A percentile compares a stretch with the other conserved stretches of the same genome.
phyloP scores from a whole-genome alignment of 73 alveolate species.

The Paramecium biaurelia region DNA sequence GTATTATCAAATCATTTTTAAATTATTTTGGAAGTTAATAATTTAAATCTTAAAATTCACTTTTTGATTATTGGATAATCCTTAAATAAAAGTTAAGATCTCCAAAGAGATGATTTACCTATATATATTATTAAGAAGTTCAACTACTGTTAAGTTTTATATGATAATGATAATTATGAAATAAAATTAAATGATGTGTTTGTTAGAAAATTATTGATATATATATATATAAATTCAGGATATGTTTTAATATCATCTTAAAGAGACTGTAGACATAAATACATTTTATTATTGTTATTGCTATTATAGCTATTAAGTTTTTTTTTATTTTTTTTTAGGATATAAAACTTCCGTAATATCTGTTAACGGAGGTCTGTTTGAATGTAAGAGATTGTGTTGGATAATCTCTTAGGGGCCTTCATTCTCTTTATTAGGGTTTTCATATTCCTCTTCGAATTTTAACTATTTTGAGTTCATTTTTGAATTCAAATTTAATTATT shows the following conservation, averaged over 20 bases:
- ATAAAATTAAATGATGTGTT: neutral
- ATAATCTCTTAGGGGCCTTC: neutral
- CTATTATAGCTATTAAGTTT: neutral
- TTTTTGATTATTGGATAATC: no score
- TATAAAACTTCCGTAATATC: constrained; percentile 1
- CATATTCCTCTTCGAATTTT: neutral
- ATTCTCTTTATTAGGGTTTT: constrained; percentile 14
- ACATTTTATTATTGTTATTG: neutral
- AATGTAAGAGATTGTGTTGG: neutral
- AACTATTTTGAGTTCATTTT: constrained; percentile 16
- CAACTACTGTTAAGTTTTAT: neutral
- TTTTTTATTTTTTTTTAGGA: neutral
- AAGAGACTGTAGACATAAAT: neutral
- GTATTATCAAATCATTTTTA: no score
- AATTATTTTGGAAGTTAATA: neutral
- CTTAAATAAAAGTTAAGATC: neutral
- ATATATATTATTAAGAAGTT: no score
- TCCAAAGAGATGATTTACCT: neutral
- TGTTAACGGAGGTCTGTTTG: neutral
- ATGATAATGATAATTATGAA: neutral
- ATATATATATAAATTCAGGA: neutral
- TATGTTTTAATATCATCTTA: neutral
- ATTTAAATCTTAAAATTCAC: neutral
- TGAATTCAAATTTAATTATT: constrained; percentile 5
- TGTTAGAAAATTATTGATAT: neutral